phyloP scores from a whole-genome alignment of 75 land plant genomes.

The Isoetes taiwanensis region DNA sequence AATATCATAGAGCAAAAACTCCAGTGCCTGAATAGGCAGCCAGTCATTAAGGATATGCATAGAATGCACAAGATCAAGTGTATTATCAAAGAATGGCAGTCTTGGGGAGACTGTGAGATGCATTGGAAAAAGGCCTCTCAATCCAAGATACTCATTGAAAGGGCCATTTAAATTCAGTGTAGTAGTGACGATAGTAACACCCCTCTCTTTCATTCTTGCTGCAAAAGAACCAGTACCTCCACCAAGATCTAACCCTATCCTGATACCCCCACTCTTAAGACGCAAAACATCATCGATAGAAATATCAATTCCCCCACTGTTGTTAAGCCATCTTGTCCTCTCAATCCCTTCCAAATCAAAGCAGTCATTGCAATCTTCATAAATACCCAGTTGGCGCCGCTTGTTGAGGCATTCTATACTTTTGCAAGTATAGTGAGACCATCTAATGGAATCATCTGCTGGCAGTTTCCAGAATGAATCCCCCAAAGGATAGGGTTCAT shows the following conservation, averaged over 20 bases:
- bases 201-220: not conserved
- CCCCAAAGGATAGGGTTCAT: slow-evolving; percentile 53
- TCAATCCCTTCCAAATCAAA: not conserved
- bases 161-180: not conserved
- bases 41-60: not conserved
- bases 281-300: not conserved
- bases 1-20: not conserved
- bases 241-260: not conserved
- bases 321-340: not conserved
- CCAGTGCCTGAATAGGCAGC: not conserved
- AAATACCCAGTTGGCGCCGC: no score
- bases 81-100: slow-evolving; percentile 4
- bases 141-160: not conserved
- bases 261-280: not conserved
- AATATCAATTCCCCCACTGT: not conserved
- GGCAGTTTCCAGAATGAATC: slow-evolving; percentile 44
- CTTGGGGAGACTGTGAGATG: not conserved
- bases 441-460: slow-evolving; percentile 44
- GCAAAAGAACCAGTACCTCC: not conserved
- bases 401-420: slow-evolving; percentile 51
- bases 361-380: not conserved
- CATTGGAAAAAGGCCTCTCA: not conserved
- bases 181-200: slow-evolving; percentile 1
- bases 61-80: not conserved
- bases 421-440: slow-evolving; percentile 64